A percentile compares a stretch with the other conserved stretches of the same genome.
phyloP scores from a whole-genome alignment of 1,139 yeast species.

The Geotrichum fermentans region DNA sequence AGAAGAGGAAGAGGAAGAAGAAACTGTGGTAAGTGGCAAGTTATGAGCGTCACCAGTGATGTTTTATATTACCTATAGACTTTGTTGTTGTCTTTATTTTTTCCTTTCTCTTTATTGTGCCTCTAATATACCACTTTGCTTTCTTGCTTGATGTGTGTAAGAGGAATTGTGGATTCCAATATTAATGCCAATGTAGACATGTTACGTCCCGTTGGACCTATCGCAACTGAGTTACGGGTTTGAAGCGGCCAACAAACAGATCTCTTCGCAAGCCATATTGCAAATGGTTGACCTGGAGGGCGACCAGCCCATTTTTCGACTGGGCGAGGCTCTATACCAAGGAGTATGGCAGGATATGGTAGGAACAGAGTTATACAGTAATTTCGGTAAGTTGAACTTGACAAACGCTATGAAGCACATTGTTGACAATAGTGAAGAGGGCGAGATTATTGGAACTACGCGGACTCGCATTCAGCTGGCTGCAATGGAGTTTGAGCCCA shows the following conservation, averaged over 20 bases:
- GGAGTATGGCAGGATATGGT: slow-evolving; percentile 75
- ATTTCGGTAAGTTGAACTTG: slow-evolving; percentile 18
- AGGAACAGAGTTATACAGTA: slow-evolving; percentile 67
- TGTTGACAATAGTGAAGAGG: slow-evolving; percentile 22
- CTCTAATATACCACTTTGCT: too few relatives aligned
- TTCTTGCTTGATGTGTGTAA: too few relatives aligned
- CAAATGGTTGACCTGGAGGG: slow-evolving; percentile 52
- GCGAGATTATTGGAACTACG: slow-evolving; percentile 29
- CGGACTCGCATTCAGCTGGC: slow-evolving; percentile 27
- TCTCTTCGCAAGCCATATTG: slow-evolving; percentile 36
- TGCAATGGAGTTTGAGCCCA: slow-evolving; percentile 25
- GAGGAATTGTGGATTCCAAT: neutral
- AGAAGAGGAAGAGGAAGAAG: slow-evolving; percentile 23
- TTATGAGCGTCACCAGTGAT: neutral
- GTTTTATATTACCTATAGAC: too few relatives aligned
- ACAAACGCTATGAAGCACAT: slow-evolving; percentile 3
- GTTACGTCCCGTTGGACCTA: slow-evolving; percentile 30
- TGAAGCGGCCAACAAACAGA: slow-evolving; percentile 15
- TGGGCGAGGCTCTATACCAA: slow-evolving; percentile 56
- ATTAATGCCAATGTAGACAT: slow-evolving; percentile 12
- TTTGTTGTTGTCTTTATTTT: too few relatives aligned
- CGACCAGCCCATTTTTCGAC: slow-evolving; percentile 49
- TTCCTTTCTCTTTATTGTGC: too few relatives aligned
- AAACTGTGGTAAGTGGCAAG: slow-evolving; percentile 26
- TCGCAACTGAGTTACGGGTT: slow-evolving; percentile 22